These are phyloP conservation scores for Ogataea methylovora DNA, from an alignment of 805 yeast genomes.

Conservation along the genomic window DNA sequence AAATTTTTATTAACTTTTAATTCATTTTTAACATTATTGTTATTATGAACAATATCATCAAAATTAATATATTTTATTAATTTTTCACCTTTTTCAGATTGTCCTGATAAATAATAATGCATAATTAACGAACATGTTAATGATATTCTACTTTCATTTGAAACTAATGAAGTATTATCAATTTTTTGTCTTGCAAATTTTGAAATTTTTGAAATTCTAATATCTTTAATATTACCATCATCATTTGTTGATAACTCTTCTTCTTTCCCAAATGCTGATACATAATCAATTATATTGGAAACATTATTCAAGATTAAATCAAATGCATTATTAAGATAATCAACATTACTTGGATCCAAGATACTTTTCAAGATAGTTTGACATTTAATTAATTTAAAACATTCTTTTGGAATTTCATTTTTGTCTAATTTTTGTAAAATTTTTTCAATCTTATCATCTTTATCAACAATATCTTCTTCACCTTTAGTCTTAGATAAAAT, in stretches of 20 bases:
- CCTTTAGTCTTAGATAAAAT: slow-evolving; percentile 5
- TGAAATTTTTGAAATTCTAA: slow-evolving; percentile 9
- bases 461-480: neutral
- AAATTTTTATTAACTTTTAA: slow-evolving; percentile 6
- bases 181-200: neutral
- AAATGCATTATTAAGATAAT: slow-evolving; percentile 15
- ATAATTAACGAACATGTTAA: slow-evolving; percentile 22
- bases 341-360: slow-evolving; percentile 14
- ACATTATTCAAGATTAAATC: slow-evolving; percentile 17
- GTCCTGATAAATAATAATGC: slow-evolving; percentile 17
- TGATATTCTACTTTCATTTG: slow-evolving; percentile 22
- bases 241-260: slow-evolving; percentile 4
- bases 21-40: slow-evolving; percentile 2
- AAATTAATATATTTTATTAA: slow-evolving; percentile 19
- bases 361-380: slow-evolving; percentile 20
- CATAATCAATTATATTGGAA: slow-evolving; percentile 13
- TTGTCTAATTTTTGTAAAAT: neutral
- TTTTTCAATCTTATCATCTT: neutral
- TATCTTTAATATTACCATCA: slow-evolving; percentile 5
- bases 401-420: slow-evolving; percentile 14
- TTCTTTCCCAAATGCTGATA: neutral
- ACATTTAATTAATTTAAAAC: slow-evolving; percentile 20
- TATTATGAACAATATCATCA: slow-evolving; percentile 2
- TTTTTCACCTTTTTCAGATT: slow-evolving; percentile 12
- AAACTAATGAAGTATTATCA: slow-evolving; percentile 3